These are phyloP conservation scores for Mrakia frigida DNA, from an alignment of 768 basidiomycete genomes.

Conservation along the genomic window DNA sequence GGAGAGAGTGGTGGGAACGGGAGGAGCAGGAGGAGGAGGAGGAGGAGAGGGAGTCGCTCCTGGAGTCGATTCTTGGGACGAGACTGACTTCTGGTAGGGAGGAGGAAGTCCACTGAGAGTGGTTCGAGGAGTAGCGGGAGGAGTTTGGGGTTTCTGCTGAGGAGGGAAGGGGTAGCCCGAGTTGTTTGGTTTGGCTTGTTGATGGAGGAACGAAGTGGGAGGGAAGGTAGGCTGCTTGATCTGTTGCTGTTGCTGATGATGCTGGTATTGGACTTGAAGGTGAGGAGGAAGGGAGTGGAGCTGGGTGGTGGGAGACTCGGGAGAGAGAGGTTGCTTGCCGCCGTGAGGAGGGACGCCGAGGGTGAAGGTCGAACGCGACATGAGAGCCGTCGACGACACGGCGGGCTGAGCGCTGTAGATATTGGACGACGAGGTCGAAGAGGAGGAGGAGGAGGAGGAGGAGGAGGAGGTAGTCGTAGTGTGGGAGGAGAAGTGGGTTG, in stretches of 20 bases:
- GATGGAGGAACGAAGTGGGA: not conserved
- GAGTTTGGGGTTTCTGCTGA: constrained; percentile 7
- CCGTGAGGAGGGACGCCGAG: constrained; percentile 7
- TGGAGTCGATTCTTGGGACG: not conserved
- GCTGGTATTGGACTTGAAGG: not conserved
- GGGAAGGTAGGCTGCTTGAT: constrained; percentile 2
- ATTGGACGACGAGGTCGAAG: not conserved
- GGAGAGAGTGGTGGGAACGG: constrained; percentile 18
- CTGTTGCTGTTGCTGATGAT: not conserved
- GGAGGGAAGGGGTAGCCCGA: constrained; percentile 10
- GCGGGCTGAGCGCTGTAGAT: not conserved
- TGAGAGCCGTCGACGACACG: not conserved
- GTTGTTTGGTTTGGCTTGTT: not conserved
- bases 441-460: not conserved
- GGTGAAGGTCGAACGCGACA: not conserved
- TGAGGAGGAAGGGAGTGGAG: not conserved
- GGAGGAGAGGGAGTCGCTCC: not conserved
- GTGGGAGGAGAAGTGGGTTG: constrained; percentile 8
- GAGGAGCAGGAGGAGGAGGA: not conserved
- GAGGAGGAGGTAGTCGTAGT: not conserved
- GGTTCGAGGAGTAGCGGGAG: not conserved
- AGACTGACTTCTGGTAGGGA: not conserved
- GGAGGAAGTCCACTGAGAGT: not conserved
- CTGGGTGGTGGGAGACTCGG: constrained; percentile 8
- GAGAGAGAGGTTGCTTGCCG: not conserved